Base-by-base conservation (phyloP, 306 rosid genomes). In the Acacia confusa region DNA sequence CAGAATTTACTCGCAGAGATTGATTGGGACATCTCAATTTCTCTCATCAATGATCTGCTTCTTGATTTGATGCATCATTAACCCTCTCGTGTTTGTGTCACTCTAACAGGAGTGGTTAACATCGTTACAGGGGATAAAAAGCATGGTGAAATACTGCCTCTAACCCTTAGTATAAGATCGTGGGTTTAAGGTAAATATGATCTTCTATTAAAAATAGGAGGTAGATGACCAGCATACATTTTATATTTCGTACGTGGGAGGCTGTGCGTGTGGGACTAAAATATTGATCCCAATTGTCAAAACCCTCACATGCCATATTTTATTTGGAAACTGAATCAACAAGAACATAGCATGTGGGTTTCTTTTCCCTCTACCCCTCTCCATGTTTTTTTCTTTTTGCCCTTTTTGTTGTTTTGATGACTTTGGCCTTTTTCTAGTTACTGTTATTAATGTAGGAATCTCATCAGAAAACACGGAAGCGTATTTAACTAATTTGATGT, bases 21-120 rank as follows among this genome's bases (percentile, higher is more conserved):
- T 79, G 97, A 90, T 79, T 58, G 81, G 71, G 78, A 67, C 68
- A 75, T 91, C 16, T 68, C 88, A 34, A 79, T 73, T 43, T 88
- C 72, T 53, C 84, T 93, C 85, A 67, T 93, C 14, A 82, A 86
- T 50, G 94, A 93, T 44, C 77, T 93, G 63, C 80, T 91, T 67
- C 74, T 80, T 84, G 97, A 93, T 72, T 82, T 88, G 52, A 78
- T 83, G 70, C 74, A 41, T 20, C 55, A 36, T 66, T 84, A 81
- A 60, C 22, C 66, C 69, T 41, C 70, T 12, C 22, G 41, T 73
- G 63, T 55, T 11, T 11, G 43, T 34, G 41, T 41, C 81, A 20
- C 73, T 28, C 11, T 25, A 58, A 13, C 17, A 60, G 7, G 6
- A 2, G 40, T 6, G 43, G 22, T 22, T 15, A 34, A 28, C 17